A percentile compares a stretch with the other conserved stretches of the same genome.
These are phyloP conservation scores for Fraxinus quadrangulata DNA, from an alignment of 257 asterid species.

Conservation along the genomic window DNA sequence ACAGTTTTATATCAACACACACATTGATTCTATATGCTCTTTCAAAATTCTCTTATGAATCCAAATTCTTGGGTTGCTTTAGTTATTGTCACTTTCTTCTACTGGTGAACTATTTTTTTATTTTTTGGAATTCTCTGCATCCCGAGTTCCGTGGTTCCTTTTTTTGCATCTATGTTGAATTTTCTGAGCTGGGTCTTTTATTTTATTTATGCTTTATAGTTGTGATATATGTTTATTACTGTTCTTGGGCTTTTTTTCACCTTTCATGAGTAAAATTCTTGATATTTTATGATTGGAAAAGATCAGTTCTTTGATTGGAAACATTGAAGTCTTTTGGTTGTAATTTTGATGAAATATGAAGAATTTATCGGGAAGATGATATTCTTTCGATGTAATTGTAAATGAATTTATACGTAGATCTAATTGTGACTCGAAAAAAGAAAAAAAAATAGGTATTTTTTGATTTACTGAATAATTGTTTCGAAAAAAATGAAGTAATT, in stretches of 20 bases:
- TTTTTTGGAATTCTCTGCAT: not conserved
- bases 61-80: not conserved
- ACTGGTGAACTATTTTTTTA: not conserved
- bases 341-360: conserved; percentile 7
- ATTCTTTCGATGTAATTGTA: not conserved
- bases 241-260: not conserved
- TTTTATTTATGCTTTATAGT: not conserved
- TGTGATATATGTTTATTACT: not conserved
- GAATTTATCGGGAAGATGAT: not conserved
- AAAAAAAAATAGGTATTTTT: not conserved
- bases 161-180: not conserved
- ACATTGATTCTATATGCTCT: no score
- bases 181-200: not conserved
- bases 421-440: not conserved
- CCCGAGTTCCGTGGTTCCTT: not conserved
- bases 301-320: conserved; percentile 15
- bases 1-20: not conserved
- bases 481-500: not conserved
- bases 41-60: not conserved
- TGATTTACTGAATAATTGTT: conserved; percentile 9
- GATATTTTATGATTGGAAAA: not conserved
- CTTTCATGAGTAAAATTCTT: not conserved
- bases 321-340: not conserved
- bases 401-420: not conserved
- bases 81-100: not conserved